Conservation (phyloP, 1,139 yeast genomes). For the Kodamaea ohmeri region DNA sequence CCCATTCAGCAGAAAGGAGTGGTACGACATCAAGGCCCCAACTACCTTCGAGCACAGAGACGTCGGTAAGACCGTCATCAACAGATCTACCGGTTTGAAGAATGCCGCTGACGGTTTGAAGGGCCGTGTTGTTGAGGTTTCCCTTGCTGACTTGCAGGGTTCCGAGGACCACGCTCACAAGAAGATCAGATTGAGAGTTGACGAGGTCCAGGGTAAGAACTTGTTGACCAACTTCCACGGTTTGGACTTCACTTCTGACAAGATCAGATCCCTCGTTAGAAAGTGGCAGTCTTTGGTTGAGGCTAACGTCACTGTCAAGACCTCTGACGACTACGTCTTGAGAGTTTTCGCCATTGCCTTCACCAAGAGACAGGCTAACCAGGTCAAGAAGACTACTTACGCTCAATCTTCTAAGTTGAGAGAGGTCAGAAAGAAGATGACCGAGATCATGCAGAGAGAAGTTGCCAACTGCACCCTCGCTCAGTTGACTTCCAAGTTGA, state of each 20-base stretch:
- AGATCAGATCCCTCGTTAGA: conserved; percentile 51
- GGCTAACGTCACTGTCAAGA: conserved; percentile 52
- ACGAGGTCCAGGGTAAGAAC: conserved; percentile 54
- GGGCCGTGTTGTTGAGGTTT: conserved; percentile 51
- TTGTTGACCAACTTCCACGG: conserved; percentile 56
- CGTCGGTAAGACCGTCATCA: conserved; percentile 52
- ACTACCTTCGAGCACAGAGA: conserved; percentile 51
- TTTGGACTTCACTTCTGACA: conserved; percentile 49
- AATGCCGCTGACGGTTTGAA: conserved; percentile 53
- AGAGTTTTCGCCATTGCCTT: conserved; percentile 52
- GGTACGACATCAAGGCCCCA: conserved; percentile 54
- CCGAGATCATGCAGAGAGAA: conserved; percentile 53
- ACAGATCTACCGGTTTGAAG: conserved; percentile 52
- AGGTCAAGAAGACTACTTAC: conserved; percentile 50
- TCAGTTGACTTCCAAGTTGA: conserved; percentile 50
- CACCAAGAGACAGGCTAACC: conserved; percentile 54
- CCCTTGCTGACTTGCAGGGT: conserved; percentile 52
- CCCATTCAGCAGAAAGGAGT: conserved; percentile 52
- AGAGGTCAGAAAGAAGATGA: conserved; percentile 52
- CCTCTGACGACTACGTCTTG: conserved; percentile 50
- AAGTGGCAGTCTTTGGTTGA: conserved; percentile 55
- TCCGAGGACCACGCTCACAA: conserved; percentile 53
- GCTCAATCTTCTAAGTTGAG: conserved; percentile 52
- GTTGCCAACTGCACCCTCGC: conserved; percentile 50
- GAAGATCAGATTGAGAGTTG: conserved; percentile 53